Percentiles rank a stretch among this genome's conserved stretches.
Conservation (phyloP, 2,329 filamentous ascomycete species). For the Aschersonia sp. region DNA sequence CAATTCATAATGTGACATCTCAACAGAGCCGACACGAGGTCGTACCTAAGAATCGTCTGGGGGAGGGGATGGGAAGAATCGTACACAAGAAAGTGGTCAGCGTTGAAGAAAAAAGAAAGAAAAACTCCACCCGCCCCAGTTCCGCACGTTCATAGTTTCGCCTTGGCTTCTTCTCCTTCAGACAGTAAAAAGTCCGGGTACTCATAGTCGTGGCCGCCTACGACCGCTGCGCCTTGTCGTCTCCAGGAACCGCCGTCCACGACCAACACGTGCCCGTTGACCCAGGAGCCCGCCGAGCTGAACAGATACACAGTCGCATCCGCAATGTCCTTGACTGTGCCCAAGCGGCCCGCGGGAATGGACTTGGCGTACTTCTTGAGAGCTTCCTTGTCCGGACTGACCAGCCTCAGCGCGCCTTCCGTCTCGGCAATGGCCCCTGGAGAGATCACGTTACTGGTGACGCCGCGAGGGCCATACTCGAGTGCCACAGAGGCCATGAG, state of each 20-base stretch:
- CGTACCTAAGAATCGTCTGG: no score
- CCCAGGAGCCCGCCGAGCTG: constrained; percentile 69
- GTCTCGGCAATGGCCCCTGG: constrained; percentile 78
- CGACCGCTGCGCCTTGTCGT: constrained; percentile 27
- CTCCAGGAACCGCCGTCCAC: constrained; percentile 51
- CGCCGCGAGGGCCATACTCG: constrained; percentile 76
- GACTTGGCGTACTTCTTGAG: constrained; percentile 19
- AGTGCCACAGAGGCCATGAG: constrained; percentile 67
- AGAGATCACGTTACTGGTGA: constrained; percentile 78
- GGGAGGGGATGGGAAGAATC: no score
- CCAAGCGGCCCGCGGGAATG: constrained; percentile 64
- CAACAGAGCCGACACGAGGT: no score
- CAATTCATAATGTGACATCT: no score
- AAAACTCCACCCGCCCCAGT: background rate
- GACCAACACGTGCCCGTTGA: constrained; percentile 71
- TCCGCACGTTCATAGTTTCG: constrained; percentile 22
- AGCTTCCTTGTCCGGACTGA: constrained; percentile 22
- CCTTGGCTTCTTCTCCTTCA: constrained; percentile 16
- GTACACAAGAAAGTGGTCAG: no score
- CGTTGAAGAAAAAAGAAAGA: background rate
- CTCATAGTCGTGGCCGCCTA: constrained; percentile 28
- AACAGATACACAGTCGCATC: constrained; percentile 87
- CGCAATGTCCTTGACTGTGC: constrained; percentile 73
- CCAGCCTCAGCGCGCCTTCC: constrained; percentile 58
- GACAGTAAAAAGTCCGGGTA: constrained; percentile 35